These are phyloP conservation scores for Zarea fungicola DNA, from an alignment of 2,329 filamentous ascomycete species.

Conservation along the genomic window DNA sequence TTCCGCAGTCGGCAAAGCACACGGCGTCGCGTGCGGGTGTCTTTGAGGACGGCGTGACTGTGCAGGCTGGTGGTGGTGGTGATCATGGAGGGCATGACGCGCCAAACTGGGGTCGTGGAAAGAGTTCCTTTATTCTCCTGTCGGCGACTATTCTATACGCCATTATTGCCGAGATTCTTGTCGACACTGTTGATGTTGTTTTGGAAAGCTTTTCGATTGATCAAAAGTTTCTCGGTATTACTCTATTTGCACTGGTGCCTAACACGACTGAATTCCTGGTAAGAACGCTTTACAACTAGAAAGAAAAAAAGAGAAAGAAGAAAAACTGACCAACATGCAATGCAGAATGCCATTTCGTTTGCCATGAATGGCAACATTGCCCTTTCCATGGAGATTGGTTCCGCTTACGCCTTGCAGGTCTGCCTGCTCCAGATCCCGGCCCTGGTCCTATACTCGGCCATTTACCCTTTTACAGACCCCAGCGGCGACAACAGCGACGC, in stretches of 20 bases:
- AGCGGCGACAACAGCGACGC: conserved; percentile 33
- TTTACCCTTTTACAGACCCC: conserved; percentile 49
- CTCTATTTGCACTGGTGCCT: conserved; percentile 90
- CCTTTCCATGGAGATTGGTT: conserved; percentile 97
- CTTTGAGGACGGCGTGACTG: conserved; percentile 39
- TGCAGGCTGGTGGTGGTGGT: conserved; percentile 23
- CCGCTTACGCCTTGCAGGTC: conserved; percentile 92
- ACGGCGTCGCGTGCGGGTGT: conserved; percentile 29
- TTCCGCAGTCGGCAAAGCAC: conserved; percentile 18
- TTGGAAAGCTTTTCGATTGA: conserved; percentile 85
- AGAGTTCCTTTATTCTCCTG: conserved; percentile 85
- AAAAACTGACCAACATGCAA: conserved; percentile 11
- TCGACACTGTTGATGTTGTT: conserved; percentile 96
- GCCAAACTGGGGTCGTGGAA: conserved; percentile 93
- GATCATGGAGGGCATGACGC: conserved; percentile 80
- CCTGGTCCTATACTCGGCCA: conserved; percentile 82
- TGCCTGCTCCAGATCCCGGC: conserved; percentile 92
- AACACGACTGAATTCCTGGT: conserved; percentile 98
- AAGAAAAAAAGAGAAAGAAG: too few relatives aligned
- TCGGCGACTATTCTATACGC: conserved; percentile 88
- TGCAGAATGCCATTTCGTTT: conserved; percentile 92
- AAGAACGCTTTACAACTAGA: too few relatives aligned
- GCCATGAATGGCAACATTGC: conserved; percentile 99
- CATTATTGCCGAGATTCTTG: conserved; percentile 93
- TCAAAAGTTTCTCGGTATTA: conserved; percentile 96